Evolutionary conservation across 2,329 filamentous ascomycete genomes (phyloP).

Genomic region (Nigrospora oryzae): DNA sequence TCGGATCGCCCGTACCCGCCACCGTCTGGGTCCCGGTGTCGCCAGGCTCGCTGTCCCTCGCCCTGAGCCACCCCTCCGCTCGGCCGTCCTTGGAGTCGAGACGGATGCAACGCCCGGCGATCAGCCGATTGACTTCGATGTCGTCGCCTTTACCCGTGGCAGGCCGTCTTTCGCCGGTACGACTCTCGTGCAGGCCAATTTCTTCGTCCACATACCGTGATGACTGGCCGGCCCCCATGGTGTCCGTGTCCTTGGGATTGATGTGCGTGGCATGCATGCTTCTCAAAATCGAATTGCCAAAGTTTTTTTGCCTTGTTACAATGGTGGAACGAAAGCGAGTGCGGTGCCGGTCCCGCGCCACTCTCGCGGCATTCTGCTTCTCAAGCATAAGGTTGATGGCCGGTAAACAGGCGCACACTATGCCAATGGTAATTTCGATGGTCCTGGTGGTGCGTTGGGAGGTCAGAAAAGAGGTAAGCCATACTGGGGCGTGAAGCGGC

Average conservation of each 20-base stretch:
- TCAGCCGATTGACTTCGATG: not conserved
- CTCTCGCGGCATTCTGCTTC: not conserved
- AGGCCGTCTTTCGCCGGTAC: not conserved
- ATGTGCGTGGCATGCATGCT: not conserved
- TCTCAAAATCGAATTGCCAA: not conserved
- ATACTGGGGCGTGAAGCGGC: not conserved
- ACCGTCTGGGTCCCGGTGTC: not conserved
- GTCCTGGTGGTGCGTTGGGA: constrained; percentile 3
- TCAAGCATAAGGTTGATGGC: constrained; percentile 10
- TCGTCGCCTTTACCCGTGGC: not conserved
- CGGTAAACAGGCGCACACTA: constrained; percentile 18
- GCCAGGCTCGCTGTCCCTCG: not conserved
- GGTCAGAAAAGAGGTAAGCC: not conserved
- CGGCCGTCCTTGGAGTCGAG: not conserved
- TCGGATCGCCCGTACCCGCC: not conserved
- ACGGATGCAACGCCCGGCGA: not conserved
- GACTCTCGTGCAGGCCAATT: not conserved
- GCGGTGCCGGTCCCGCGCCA: not conserved
- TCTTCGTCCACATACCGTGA: not conserved
- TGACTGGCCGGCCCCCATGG: not conserved
- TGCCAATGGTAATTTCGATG: constrained; percentile 15
- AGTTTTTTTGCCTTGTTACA: not conserved
- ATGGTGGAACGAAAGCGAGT: not conserved
- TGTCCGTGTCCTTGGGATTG: not conserved
- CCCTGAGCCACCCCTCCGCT: not conserved